Percentiles rank a stretch among this genome's conserved stretches.
Evolutionary conservation across 805 yeast species (phyloP).

Genomic region (Ogataea pilisensis): DNA sequence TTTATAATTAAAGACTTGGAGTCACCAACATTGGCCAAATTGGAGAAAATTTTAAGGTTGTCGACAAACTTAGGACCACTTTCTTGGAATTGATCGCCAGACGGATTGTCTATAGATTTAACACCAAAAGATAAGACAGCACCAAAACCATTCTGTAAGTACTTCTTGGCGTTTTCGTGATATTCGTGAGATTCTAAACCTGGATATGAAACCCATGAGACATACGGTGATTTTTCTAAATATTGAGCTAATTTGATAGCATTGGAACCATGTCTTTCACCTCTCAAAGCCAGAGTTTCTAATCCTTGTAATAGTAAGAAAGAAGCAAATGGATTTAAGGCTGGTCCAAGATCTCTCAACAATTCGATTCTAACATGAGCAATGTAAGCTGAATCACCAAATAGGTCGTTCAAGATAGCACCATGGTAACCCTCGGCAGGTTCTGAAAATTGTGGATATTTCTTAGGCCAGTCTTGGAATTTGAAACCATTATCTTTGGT

Average conservation of each 20-base stretch:
- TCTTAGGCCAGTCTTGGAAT: slow-evolving; percentile 79
- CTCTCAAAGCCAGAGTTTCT: slow-evolving; percentile 90
- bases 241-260: slow-evolving; percentile 75
- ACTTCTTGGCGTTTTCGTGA: slow-evolving; percentile 80
- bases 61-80: slow-evolving; percentile 86
- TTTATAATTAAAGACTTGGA: slow-evolving; percentile 93
- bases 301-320: slow-evolving; percentile 87
- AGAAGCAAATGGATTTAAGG: slow-evolving; percentile 82
- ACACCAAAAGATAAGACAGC: slow-evolving; percentile 89
- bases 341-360: slow-evolving; percentile 89
- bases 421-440: slow-evolving; percentile 97
- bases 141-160: slow-evolving; percentile 76
- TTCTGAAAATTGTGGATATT: slow-evolving; percentile 85
- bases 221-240: slow-evolving; percentile 64
- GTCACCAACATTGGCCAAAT: slow-evolving; percentile 96
- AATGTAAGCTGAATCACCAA: slow-evolving; percentile 76
- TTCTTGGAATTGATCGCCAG: slow-evolving; percentile 60
- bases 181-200: slow-evolving; percentile 78
- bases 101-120: slow-evolving; percentile 48
- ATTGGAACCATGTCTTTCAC: slow-evolving; percentile 85
- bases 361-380: slow-evolving; percentile 79
- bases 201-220: slow-evolving; percentile 87
- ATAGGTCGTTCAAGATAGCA: slow-evolving; percentile 70
- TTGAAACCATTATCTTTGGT: slow-evolving; percentile 87
- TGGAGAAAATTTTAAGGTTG: slow-evolving; percentile 76